Conservation (phyloP, 257 asterid species). For the Penstemon newberryi region DNA sequence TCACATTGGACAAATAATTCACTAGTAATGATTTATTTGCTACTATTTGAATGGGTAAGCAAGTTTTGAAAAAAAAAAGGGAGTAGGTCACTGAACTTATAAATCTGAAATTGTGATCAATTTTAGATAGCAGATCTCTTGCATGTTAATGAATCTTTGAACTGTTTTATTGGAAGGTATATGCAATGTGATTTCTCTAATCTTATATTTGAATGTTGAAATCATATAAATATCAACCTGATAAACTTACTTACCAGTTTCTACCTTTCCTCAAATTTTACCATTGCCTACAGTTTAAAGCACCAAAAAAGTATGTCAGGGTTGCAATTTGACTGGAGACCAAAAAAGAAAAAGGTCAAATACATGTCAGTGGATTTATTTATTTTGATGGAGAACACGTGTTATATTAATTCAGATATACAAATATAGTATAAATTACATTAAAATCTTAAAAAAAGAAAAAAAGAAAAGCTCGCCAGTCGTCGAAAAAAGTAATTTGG, state of each 20-base stretch:
- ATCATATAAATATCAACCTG: neutral
- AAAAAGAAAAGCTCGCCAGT: neutral
- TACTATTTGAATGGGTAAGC: neutral
- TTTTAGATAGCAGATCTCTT: neutral
- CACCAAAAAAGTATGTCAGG: neutral
- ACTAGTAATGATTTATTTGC: neutral
- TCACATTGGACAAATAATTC: neutral
- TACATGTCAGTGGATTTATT: neutral
- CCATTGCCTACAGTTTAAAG: neutral
- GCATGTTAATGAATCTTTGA: neutral
- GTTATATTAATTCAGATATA: neutral
- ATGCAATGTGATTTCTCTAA: neutral
- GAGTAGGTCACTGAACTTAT: neutral
- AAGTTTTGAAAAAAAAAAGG: neutral
- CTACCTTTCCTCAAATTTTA: neutral
- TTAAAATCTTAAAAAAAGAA: neutral
- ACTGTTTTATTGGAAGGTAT: constrained; percentile 3
- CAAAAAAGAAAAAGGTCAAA: neutral
- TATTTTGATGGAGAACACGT: neutral
- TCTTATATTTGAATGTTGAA: neutral
- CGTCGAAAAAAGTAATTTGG: neutral
- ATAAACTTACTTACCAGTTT: neutral
- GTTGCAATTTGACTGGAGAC: neutral
- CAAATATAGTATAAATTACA: neutral
- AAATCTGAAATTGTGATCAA: neutral